Evolutionary conservation across 441 rosid species (phyloP).

Genomic region (Geranium incanum): DNA sequence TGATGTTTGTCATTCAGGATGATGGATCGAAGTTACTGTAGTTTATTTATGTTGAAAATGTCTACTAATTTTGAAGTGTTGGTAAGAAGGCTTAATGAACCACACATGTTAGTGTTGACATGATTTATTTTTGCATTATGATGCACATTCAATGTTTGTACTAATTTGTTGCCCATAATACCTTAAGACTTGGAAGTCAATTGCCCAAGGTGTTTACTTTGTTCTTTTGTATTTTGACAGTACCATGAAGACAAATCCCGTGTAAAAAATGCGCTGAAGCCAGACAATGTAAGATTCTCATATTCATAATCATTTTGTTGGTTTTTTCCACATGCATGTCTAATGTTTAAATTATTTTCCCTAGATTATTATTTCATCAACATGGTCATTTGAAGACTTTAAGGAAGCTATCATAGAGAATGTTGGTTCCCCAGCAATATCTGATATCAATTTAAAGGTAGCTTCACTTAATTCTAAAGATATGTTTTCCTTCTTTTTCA

Average conservation of each 20-base stretch:
- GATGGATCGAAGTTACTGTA: not conserved
- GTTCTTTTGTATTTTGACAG: slow-evolving; percentile 32
- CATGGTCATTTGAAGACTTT: slow-evolving; percentile 77
- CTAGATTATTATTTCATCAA: slow-evolving; percentile 51
- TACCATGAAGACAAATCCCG: slow-evolving; percentile 72
- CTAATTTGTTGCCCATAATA: slow-evolving; percentile 12
- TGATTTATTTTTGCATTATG: not conserved
- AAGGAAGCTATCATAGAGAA: slow-evolving; percentile 53
- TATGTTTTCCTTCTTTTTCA: not conserved
- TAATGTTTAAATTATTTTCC: slow-evolving; percentile 16
- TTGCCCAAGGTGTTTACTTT: slow-evolving; percentile 10
- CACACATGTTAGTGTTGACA: not conserved
- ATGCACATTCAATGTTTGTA: not conserved
- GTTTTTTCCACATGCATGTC: slow-evolving; percentile 15
- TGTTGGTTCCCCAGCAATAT: slow-evolving; percentile 40
- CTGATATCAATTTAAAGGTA: slow-evolving; percentile 78
- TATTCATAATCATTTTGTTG: slow-evolving; percentile 5
- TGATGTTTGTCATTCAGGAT: not conserved
- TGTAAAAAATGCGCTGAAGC: slow-evolving; percentile 73
- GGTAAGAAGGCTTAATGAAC: not conserved
- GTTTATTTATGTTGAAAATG: slow-evolving; percentile 1
- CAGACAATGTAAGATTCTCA: slow-evolving; percentile 48
- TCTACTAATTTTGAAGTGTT: slow-evolving; percentile 3
- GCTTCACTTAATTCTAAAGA: not conserved
- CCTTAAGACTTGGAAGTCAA: slow-evolving; percentile 8